Evolutionary conservation across 2,329 filamentous ascomycete species (phyloP), one percentile per base, ranked within the genome.

Genomic region (Cercospora sp.): DNA sequence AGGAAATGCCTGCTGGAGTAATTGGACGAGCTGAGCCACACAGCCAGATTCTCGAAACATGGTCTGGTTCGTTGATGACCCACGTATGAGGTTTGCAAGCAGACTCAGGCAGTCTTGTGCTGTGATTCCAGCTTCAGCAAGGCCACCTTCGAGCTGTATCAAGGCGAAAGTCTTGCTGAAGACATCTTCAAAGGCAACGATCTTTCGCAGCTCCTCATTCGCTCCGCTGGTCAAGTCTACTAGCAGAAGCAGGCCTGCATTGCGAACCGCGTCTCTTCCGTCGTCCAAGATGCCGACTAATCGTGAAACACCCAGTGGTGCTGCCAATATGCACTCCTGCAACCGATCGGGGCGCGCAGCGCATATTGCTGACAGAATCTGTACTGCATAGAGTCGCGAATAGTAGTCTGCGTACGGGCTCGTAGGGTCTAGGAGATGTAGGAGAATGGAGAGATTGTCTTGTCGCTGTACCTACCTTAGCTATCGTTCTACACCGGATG

Each of bases 61-160:
- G 10, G 93, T 92, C 79, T 99, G 95, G 76, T 99, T 99, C 2
- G 94, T 95, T 1, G 89, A 84, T 77, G 98, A 98, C 74, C 93
- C 87, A 37, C 91, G 88, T 30, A 99, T 83, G 12, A 99, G 86
- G 78, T 98, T 98, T 51, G 93, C 93, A 60, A 98, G 84, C 63
- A 99, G 84, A 66, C 95, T 94, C 21, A 99, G 83, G 74, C 94
- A 97, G 79, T 99, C 95, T 79, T 98, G 94, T 3, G 97, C 91
- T 12, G 92, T 87, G 69, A 94, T 90, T 51, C 92, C 93, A 16
- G 95, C 95, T 74, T 96, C 90, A 4, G 85, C 86, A 55, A 99
- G 82, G 2, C 90, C 91, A 0, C 95, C 95, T 75, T 99, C 95
- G 0, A 85, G 83, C 72, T 90, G 87, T 63, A 99, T 91, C 63